Evolutionary conservation across 2,329 filamentous ascomycete genomes (phyloP), one percentile per base, ranked within the genome.

Genomic region (Cercospora zeae-maydis): DNA sequence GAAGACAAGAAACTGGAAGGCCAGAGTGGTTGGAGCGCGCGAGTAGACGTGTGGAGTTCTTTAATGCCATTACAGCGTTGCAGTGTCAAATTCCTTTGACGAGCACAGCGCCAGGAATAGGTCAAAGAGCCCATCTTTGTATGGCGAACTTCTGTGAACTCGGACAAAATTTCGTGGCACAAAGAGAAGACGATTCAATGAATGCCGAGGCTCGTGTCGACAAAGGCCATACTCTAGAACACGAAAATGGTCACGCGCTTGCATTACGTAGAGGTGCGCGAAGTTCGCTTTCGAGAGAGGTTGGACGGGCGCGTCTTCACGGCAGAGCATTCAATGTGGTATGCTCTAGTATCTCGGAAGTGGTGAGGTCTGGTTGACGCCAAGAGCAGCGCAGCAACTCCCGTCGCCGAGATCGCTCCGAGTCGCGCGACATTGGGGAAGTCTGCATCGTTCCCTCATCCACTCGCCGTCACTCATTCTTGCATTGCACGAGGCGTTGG

Each of bases 71-170:
- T 37, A 5, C n/a, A 19, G 16, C 33, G 5, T 33, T 19, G 45
- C 45, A 3, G 33, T 16, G 6, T 19, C 4, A 19, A 8, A 21
- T 21, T 14, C 9, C 45, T 59, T 51, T 51, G 57, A 37, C 24
- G 31, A 24, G 30, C 19, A 16, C 4, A 34, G 21, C 16, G 45
- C 45, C 45, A 21, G 33, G 21, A 51, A 51, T 52, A 59, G 57
- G 45, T 59, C 57, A 59, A 59, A 59, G 57, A 37, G 45, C 21
- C 5, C 14, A 51, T 49, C 57, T 59, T 59, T 59, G 42, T 34
- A 21, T 14, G 3, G 34, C 9, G 24, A 52, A 10, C 6, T 30
- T 13, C 39, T 49, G 21, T 33, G 33, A 24, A 13, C 45, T 52
- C 16, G 27, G 16, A 8, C 31, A 36, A 59, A n/a, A 6, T 37